Conservation (phyloP, 495 filamentous ascomycete species). For the Podospora comata region DNA sequence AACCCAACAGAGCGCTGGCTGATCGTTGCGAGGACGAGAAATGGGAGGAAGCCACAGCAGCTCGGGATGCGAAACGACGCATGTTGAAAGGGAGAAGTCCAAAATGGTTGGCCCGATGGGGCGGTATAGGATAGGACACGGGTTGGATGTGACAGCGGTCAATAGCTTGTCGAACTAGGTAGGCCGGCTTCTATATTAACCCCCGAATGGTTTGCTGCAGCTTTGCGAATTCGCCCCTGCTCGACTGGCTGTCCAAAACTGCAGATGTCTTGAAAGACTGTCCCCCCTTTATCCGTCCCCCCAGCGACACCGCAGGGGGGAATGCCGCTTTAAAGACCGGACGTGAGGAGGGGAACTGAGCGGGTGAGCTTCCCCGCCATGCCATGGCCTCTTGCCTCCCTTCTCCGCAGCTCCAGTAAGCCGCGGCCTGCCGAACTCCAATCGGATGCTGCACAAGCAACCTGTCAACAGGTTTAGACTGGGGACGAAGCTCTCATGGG, state of each 20-base stretch:
- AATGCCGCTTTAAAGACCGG: conserved; percentile 5
- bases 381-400: not conserved
- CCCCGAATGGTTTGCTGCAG: conserved; percentile 1
- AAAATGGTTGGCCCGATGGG: not conserved
- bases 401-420: conserved; percentile 16
- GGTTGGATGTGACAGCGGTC: conserved; percentile 9
- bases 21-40: not conserved
- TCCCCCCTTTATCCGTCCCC: conserved; percentile 20
- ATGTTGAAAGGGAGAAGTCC: conserved; percentile 23
- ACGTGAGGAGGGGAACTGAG: conserved; percentile 17
- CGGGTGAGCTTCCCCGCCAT: not conserved
- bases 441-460: conserved; percentile 14
- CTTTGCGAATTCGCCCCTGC: not conserved
- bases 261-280: not conserved
- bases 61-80: conserved; percentile 42
- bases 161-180: not conserved
- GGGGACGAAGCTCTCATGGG: conserved; percentile 7
- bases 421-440: conserved; percentile 24
- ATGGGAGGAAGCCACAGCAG: conserved; percentile 28
- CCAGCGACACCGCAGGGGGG: conserved; percentile 11
- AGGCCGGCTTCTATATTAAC: conserved; percentile 13
- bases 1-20: conserved; percentile 21
- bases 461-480: conserved; percentile 4
- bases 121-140: not conserved
- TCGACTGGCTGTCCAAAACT: not conserved